Evolutionary conservation across 2,329 filamentous ascomycete species (phyloP), one percentile per base, ranked within the genome.

Genomic region (Xylaria sp.): DNA sequence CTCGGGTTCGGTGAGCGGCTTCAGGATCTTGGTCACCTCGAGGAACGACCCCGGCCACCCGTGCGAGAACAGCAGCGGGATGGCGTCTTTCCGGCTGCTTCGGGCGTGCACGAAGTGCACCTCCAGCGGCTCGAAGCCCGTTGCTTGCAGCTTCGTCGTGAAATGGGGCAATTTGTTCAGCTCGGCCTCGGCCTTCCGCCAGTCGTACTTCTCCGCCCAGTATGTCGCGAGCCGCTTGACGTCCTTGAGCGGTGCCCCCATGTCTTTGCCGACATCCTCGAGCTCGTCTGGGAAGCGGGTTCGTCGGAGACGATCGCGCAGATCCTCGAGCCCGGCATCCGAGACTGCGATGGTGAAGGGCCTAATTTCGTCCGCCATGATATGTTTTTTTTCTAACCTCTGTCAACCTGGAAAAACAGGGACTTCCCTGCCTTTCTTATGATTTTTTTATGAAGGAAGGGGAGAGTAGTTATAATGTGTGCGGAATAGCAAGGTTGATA

Each of bases 141-240:
- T 82, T 0, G 90, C 83, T 0, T 80, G 70, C 7, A 92, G 79
- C 1, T 73, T 74, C 0, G 84, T 85, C 1, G 79, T 82, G 77
- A 84, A 91, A 56, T 92, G 88, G 0, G 87, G 85, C 6, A 90
- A 76, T 33, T 82, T 66, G 73, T 92, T 92, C 11, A 92, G 75
- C 53, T 82, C 80, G 4, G 80, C 77, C 76, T 92, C 89, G 22
- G 84, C 82, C 39, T 80, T 79, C 36, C 87, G 83, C 89, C 89
- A 92, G 75, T 91, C 85, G 68, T 75, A 80, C 73, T 85, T 88
- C 4, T 84, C 78, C 42, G 82, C 79, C 89, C 89, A 92, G 70
- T 86, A 81, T 5, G 80, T 77, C 1, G 84, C 80, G 25, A 92
- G 80, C 10, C 87, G 82, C 72, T 88, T 87, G 65, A 92, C 77